These are phyloP conservation scores for Polysphondylium violaceum DNA, from an alignment of 78 protist genomes.

Conservation along the genomic window DNA sequence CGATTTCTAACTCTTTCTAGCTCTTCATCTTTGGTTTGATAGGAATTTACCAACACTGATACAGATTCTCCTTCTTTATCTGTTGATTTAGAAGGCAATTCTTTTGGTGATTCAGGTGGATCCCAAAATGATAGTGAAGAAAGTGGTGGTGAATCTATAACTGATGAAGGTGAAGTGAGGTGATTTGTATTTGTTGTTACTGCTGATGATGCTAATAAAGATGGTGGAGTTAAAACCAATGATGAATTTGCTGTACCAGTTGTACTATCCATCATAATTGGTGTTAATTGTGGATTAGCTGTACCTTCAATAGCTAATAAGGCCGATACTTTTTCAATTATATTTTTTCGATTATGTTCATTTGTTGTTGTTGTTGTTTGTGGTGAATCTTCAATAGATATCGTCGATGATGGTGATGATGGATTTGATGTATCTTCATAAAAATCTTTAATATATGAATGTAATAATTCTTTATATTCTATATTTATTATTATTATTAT, in stretches of 20 bases:
- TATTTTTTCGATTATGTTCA: not conserved
- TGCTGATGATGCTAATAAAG: not conserved
- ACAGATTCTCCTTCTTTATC: slow-evolving; percentile 28
- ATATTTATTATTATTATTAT: not conserved
- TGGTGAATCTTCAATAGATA: not conserved
- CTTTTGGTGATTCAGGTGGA: slow-evolving; percentile 19
- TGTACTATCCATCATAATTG: not conserved
- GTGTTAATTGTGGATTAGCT: not conserved
- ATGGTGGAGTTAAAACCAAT: not conserved
- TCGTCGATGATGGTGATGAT: not conserved
- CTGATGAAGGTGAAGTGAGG: not conserved
- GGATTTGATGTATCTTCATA: slow-evolving; percentile 37
- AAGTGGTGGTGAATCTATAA: slow-evolving; percentile 3
- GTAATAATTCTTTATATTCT: slow-evolving; percentile 50
- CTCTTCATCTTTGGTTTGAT: slow-evolving; percentile 59
- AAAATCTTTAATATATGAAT: slow-evolving; percentile 62
- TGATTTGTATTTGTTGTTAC: not conserved
- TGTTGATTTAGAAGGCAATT: not conserved
- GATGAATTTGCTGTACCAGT: slow-evolving; percentile 31
- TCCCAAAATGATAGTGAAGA: slow-evolving; percentile 77
- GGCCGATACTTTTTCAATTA: slow-evolving; percentile 19
- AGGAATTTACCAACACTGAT: slow-evolving; percentile 25
- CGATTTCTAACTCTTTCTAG: slow-evolving; percentile 46
- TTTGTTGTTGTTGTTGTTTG: not conserved
- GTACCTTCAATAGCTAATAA: slow-evolving; percentile 38